phyloP scores from a whole-genome alignment of 2,329 filamentous ascomycete genomes.

The Calonectria fujianensis region DNA sequence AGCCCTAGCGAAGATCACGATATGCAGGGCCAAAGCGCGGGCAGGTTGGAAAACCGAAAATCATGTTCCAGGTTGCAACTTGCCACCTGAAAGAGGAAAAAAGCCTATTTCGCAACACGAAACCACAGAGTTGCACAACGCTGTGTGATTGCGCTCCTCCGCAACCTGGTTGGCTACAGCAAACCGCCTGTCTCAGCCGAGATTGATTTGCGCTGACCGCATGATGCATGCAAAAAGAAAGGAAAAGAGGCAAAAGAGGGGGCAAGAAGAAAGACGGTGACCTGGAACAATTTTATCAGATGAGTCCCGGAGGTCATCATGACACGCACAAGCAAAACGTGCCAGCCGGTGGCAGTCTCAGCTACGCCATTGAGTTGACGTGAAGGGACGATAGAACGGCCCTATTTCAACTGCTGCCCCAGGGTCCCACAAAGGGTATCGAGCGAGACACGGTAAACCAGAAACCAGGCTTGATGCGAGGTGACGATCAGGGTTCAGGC shows the following conservation, averaged over 20 bases:
- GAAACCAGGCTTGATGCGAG: too few relatives aligned
- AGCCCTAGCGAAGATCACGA: background rate
- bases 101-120: background rate
- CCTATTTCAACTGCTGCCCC: too few relatives aligned
- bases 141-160: background rate
- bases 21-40: background rate
- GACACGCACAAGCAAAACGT: background rate
- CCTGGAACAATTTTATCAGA: background rate
- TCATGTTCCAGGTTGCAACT: background rate
- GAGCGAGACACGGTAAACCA: background rate
- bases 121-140: background rate
- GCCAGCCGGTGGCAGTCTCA: background rate
- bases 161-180: background rate
- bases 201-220: background rate
- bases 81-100: background rate
- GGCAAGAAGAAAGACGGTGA: background rate
- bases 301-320: background rate
- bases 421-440: background rate
- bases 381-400: background rate
- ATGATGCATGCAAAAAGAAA: background rate
- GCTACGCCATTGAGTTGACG: background rate
- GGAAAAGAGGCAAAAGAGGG: background rate
- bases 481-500: background rate
- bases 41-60: too few relatives aligned
- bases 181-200: background rate